Percentiles rank a stretch among this genome's conserved stretches.
Evolutionary conservation across 352 stramenopile species (phyloP).

Genomic region (Phytophthora sp.): DNA sequence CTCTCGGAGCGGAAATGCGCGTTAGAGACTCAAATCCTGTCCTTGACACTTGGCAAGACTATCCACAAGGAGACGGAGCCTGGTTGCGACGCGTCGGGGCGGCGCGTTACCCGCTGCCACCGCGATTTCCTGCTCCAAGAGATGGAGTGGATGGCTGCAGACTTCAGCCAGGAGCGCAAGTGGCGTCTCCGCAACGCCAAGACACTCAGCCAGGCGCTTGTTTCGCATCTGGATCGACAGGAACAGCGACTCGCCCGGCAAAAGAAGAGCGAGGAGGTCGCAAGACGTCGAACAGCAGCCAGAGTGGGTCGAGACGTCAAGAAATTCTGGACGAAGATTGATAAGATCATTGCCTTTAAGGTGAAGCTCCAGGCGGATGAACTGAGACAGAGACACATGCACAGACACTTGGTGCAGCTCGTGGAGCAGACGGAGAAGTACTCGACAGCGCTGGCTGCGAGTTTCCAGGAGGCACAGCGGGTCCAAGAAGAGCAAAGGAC

Average conservation of each 20-base stretch:
- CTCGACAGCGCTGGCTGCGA: constrained; percentile 78
- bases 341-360: constrained; percentile 98
- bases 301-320: constrained; percentile 90
- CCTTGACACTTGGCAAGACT: constrained; percentile 57
- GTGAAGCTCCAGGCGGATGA: constrained; percentile 94
- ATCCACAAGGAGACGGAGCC: constrained; percentile 42
- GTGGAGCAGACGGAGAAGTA: constrained; percentile 98
- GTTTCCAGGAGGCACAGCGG: constrained; percentile 46
- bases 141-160: constrained; percentile 94
- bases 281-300: constrained; percentile 60
- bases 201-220: constrained; percentile 67
- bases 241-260: constrained; percentile 30
- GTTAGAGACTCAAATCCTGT: constrained; percentile 47
- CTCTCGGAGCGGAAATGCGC: constrained; percentile 49
- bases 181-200: constrained; percentile 83
- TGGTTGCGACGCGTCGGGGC: constrained; percentile 46
- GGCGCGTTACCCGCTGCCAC: constrained; percentile 51
- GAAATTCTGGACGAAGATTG: constrained; percentile 97
- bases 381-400: constrained; percentile 92
- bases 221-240: constrained; percentile 34
- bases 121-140: constrained; percentile 84
- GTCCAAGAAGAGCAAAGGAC: constrained; percentile 15
- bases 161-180: constrained; percentile 92
- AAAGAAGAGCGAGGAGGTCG: constrained; percentile 48
- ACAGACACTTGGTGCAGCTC: constrained; percentile 95